Conservation (phyloP, 2,329 filamentous ascomycete species). For the Hypoxylon sp. region DNA sequence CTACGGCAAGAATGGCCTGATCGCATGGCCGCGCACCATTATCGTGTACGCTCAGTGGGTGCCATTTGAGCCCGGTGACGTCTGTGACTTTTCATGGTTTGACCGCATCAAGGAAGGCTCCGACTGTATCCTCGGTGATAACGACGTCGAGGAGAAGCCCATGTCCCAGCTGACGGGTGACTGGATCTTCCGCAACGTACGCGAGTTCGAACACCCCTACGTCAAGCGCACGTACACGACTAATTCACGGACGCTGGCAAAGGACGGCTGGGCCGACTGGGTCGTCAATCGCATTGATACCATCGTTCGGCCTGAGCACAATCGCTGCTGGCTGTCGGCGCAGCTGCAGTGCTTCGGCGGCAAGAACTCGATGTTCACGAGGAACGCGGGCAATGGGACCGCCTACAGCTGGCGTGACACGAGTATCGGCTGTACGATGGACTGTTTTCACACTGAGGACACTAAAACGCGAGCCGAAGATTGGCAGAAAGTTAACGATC, state of each 20-base stretch:
- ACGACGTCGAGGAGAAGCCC: slow-evolving; percentile 57
- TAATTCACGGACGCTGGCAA: slow-evolving; percentile 58
- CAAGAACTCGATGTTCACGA: slow-evolving; percentile 59
- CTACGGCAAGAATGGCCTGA: slow-evolving; percentile 56
- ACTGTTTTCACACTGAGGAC: slow-evolving; percentile 61
- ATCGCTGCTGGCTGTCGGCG: slow-evolving; percentile 61
- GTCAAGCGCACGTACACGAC: slow-evolving; percentile 64
- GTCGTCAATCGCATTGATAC: slow-evolving; percentile 57
- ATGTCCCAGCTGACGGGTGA: slow-evolving; percentile 62
- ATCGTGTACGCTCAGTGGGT: slow-evolving; percentile 66
- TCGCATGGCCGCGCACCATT: slow-evolving; percentile 59
- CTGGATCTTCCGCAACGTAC: slow-evolving; percentile 63
- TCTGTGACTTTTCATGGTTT: slow-evolving; percentile 55
- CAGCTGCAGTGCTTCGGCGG: slow-evolving; percentile 65
- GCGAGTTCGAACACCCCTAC: slow-evolving; percentile 66
- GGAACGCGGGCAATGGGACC: slow-evolving; percentile 62
- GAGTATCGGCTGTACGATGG: slow-evolving; percentile 58
- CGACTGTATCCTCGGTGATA: slow-evolving; percentile 55
- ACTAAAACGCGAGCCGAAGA: slow-evolving; percentile 56
- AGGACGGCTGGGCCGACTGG: slow-evolving; percentile 60
- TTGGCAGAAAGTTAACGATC: slow-evolving; percentile 62
- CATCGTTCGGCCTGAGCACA: slow-evolving; percentile 56
- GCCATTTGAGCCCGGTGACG: slow-evolving; percentile 57
- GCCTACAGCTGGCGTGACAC: slow-evolving; percentile 65
- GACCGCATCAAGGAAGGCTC: slow-evolving; percentile 58